These are phyloP conservation scores for Pichia sp. DNA, from an alignment of 1,139 yeast species.

Conservation along the genomic window DNA sequence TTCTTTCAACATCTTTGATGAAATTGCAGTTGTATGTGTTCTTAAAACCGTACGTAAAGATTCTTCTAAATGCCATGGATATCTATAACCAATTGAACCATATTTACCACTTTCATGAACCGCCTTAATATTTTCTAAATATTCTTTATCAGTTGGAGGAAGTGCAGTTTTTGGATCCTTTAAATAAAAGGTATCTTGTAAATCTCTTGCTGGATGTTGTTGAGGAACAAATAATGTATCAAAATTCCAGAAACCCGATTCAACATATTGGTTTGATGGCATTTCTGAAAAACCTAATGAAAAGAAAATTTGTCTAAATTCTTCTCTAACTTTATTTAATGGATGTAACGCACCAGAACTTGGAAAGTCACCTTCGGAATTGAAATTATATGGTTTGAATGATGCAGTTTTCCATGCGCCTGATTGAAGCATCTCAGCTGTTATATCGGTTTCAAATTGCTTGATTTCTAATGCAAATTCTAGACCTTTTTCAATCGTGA, in stretches of 20 bases:
- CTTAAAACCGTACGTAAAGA: slow-evolving; percentile 86
- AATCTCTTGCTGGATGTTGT: slow-evolving; percentile 98
- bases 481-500: slow-evolving; percentile 69
- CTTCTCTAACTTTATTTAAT: slow-evolving; percentile 90
- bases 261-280: slow-evolving; percentile 98
- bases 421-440: slow-evolving; percentile 78
- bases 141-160: slow-evolving; percentile 71
- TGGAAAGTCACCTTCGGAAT: slow-evolving; percentile 88
- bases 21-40: slow-evolving; percentile 95
- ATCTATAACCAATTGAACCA: slow-evolving; percentile 96
- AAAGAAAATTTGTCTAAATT: slow-evolving; percentile 95
- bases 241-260: slow-evolving; percentile 98
- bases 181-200: slow-evolving; percentile 95
- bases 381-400: slow-evolving; percentile 93
- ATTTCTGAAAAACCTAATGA: slow-evolving; percentile 97
- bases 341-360: slow-evolving; percentile 94
- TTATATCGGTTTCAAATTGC: slow-evolving; percentile 85
- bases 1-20: slow-evolving; percentile 79
- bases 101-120: slow-evolving; percentile 88
- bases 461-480: slow-evolving; percentile 78
- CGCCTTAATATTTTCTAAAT: slow-evolving; percentile 68
- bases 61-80: slow-evolving; percentile 93
- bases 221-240: slow-evolving; percentile 96
- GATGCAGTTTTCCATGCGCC: slow-evolving; percentile 79
- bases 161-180: slow-evolving; percentile 83